Evolutionary conservation across 2,329 filamentous ascomycete species (phyloP), one percentile per base, ranked within the genome.

Genomic region (Ophiostoma pallidulum): DNA sequence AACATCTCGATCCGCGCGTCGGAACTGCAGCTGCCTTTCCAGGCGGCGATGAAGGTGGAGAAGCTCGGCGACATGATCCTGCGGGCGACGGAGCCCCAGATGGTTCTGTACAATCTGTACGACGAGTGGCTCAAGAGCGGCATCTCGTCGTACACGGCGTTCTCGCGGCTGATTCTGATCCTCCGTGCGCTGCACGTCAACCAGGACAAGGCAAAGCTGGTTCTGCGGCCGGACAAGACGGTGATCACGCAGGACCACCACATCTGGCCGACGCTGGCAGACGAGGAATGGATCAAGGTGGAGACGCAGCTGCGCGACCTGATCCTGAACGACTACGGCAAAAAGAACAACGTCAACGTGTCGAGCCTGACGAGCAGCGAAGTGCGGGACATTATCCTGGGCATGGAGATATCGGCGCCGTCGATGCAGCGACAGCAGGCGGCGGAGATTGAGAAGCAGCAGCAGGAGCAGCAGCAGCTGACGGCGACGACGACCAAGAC

Each of bases 271-370:
- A 84, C 88, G 0, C 71, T 98, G 47, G 83, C 86, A 0, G 92
- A 98, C 55, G 92, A 98, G 58, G 90, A 95, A 54, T 98, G 92
- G 92, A 92, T 98, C 68, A 96, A 96, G 78, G 88, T 98, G n/a
- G 92, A 98, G 73, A 89, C 89, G 39, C 87, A 94, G 62, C 73
- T 98, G 36, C 84, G 92, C 64, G 92, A 98, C 72, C 72, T 98
- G 55, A 98, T 98, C 59, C 64, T 98, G 57, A 96, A 97, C 57
- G 92, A 98, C 63, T 98, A 98, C 63, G 92, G 92, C 62, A 98
- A 97, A 78, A 98, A 98, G 78, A 98, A 98, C 73, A 98, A 97
- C 58, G 92, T 98, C 71, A 98, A 98, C 59, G 91, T 92, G 12
- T 94, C 94, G 14, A 95, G 89, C 64, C 74, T 98, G 67, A 98